Evolutionary conservation across 345 rosid species (phyloP).

Genomic region (Gossypium mustelinum): DNA sequence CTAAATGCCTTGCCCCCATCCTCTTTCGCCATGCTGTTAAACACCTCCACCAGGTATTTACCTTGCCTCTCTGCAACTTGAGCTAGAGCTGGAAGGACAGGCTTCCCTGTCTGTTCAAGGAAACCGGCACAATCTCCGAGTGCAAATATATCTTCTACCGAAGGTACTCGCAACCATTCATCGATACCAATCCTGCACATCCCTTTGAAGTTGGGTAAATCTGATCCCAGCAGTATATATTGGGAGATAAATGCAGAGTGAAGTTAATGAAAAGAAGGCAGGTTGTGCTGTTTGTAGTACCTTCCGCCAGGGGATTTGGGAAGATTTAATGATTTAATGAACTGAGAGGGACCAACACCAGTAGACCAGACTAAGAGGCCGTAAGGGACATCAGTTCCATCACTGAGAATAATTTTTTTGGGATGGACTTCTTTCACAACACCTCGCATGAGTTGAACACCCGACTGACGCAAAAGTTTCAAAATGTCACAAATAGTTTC

Average conservation of each 20-base stretch:
- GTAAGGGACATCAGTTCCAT: slow-evolving; percentile 64
- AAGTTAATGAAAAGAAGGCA: neutral
- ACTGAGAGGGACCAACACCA: slow-evolving; percentile 80
- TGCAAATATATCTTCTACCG: slow-evolving; percentile 63
- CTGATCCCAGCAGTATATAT: neutral
- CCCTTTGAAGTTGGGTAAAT: neutral
- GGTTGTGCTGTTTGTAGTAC: slow-evolving; percentile 28
- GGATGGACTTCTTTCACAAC: slow-evolving; percentile 8
- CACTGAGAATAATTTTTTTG: slow-evolving; percentile 45
- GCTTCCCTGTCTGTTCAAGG: slow-evolving; percentile 63
- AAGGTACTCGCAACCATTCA: slow-evolving; percentile 55
- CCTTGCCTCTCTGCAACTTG: slow-evolving; percentile 82
- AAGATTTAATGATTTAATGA: slow-evolving; percentile 49
- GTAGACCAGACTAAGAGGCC: slow-evolving; percentile 94
- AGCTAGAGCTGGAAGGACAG: slow-evolving; percentile 71
- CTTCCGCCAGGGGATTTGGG: slow-evolving; percentile 70
- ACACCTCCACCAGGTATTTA: slow-evolving; percentile 45
- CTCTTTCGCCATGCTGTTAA: slow-evolving; percentile 46
- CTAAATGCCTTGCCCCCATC: slow-evolving; percentile 50
- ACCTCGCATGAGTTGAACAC: neutral
- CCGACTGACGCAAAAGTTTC: slow-evolving; percentile 3
- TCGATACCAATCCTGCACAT: slow-evolving; percentile 56
- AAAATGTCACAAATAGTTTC: slow-evolving; percentile 10
- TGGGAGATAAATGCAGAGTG: neutral
- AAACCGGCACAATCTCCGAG: slow-evolving; percentile 74